phyloP scores from a whole-genome alignment of 805 yeast genomes.

The Lipomyces chichibuensis region DNA sequence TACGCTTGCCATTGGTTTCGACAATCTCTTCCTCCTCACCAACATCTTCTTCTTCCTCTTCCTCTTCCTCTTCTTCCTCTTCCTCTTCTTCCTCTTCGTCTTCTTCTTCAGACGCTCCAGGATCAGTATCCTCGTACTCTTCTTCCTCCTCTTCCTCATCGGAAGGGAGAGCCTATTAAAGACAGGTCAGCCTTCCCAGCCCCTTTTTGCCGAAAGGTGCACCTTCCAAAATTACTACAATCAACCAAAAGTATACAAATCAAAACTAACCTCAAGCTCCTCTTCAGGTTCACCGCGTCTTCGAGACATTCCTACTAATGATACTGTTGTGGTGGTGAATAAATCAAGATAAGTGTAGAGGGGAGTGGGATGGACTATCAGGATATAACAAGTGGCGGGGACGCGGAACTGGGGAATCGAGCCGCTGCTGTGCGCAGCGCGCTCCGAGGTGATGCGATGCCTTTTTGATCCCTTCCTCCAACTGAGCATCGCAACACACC shows the following conservation, averaged over 20 bases:
- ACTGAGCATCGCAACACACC: background rate
- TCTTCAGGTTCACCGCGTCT: conserved; percentile 35
- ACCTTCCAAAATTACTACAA: background rate
- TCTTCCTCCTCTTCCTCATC: conserved; percentile 36
- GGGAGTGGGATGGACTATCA: background rate
- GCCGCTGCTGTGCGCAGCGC: too few species aligned
- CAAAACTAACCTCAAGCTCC: conserved; percentile 30
- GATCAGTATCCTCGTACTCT: conserved; percentile 36
- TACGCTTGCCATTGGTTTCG: conserved; percentile 4
- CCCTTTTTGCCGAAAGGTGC: background rate
- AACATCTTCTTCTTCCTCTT: conserved; percentile 31
- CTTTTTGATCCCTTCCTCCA: background rate
- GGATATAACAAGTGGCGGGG: too few species aligned
- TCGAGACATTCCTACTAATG: conserved; percentile 23
- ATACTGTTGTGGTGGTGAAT: background rate
- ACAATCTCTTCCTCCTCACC: conserved; percentile 1
- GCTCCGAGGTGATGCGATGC: too few species aligned
- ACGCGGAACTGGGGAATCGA: too few species aligned
- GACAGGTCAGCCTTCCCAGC: background rate
- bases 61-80: conserved; percentile 32
- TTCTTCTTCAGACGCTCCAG: conserved; percentile 29
- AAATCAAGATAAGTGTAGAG: background rate
- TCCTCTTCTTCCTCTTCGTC: conserved; percentile 28
- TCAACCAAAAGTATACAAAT: background rate
- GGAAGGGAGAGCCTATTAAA: conserved; percentile 33